Conservation (phyloP, 441 rosid genomes). For the Hypseocharis bilobata region DNA sequence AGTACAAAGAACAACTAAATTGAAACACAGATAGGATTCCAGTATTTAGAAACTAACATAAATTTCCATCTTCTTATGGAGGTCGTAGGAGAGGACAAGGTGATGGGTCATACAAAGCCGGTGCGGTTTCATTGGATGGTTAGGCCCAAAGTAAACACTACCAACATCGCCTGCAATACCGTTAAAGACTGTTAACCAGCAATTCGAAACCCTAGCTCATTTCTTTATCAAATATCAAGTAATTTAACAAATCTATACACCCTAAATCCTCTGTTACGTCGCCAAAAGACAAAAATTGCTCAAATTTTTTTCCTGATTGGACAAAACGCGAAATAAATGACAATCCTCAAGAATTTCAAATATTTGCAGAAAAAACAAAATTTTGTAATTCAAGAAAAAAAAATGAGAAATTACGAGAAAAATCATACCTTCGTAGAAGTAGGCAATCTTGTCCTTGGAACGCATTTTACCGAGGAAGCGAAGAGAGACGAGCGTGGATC, state of each 20-base stretch:
- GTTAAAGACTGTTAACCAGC: background rate
- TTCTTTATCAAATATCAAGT: background rate
- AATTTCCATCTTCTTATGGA: conserved; percentile 88
- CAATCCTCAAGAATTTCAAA: background rate
- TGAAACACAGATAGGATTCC: background rate
- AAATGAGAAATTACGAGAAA: background rate
- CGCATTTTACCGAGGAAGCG: conserved; percentile 36
- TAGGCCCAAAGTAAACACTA: conserved; percentile 85
- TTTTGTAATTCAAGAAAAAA: background rate
- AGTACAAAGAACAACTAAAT: background rate
- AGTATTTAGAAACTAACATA: conserved; percentile 40
- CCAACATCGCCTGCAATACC: conserved; percentile 79
- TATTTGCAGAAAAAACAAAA: background rate
- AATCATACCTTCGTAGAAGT: conserved; percentile 69
- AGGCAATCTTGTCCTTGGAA: conserved; percentile 74
- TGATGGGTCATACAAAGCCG: conserved; percentile 96
- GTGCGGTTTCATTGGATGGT: conserved; percentile 97
- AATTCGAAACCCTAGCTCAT: background rate
- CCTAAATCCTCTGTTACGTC: background rate
- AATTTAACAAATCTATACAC: background rate
- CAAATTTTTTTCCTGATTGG: background rate
- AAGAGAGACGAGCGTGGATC: background rate
- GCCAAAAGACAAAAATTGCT: background rate
- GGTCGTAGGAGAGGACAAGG: conserved; percentile 83
- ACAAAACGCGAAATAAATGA: too few relatives aligned